Evolutionary conservation across 768 basidiomycete species (phyloP), one percentile per base, ranked within the genome.

Genomic region (Fomitopsis serialis): DNA sequence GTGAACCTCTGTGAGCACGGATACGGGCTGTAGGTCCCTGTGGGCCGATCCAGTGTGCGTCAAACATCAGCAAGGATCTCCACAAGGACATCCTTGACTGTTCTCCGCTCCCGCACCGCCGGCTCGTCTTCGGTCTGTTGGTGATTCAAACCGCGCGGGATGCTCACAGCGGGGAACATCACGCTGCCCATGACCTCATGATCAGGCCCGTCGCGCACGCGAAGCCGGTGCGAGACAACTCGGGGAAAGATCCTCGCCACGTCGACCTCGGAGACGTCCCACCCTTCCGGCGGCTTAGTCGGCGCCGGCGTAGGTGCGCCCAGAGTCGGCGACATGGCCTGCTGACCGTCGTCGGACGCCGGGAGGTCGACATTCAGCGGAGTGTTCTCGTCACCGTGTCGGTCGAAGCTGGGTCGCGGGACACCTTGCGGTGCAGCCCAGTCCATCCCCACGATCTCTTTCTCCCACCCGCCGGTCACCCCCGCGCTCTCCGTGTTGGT

Each of bases 211-310:
- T 82, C 78, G 35, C 88, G 75, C 52, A 89, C 78, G 47, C 85
- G 74, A 55, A 92, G 63, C 11, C 90, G 84, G 69, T 92, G 90
- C 7, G 85, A 84, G 27, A 92, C 76, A 0, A 85, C 81, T 21
- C 87, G 71, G 34, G 87, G 87, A 57, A 88, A 78, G 25, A 89
- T 81, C 54, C 86, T 77, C 52, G 85, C 85, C 57, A 89, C 75
- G 59, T 92, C 86, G 53, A 83, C 82, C 65, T 89, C 86, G 5
- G 84, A 84, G 3, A 87, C 81, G 53, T 87, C 85, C 57, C 66
- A 61, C 24, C 60, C 60, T 47, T 64, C 61, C 22, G 67, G 65
- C 48, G 59, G 54, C n/a, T 49, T 46, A n/a, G 56, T 53, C 50
- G 60, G 23, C 40, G 54, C 61, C 45, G 45, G 35, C 27, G 34